Base-by-base conservation (phyloP, 495 filamentous ascomycete species). In the Trichoderma erinaceum region DNA sequence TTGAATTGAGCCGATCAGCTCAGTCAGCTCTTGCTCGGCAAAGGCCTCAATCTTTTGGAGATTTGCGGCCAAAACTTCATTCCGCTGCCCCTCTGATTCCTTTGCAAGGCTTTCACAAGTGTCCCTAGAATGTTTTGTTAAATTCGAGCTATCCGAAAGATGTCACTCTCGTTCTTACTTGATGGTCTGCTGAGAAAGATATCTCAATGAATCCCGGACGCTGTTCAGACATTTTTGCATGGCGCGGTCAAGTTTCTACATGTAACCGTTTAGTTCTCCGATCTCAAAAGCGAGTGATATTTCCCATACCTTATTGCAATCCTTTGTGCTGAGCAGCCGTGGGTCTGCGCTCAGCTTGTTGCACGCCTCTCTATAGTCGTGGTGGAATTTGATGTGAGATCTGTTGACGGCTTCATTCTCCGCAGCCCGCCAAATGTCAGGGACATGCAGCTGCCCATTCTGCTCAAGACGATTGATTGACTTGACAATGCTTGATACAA, bases 371-470 rank as follows among this genome's bases (percentile, higher is more conserved):
- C 56, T 61, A 32, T 29, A 61, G 56, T 61, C 56, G 25, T 61
- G 56, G 56, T 61, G 56, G 23, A 61, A 61, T 18, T 61, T 61
- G 56, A 61, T 61, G 56, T 61, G 56, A 61, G 56, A 61, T 32
- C 56, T 12, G 56, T 61, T 61, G 25, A 61, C 27, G 56, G 56
- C 56, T 25, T 61, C 56, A 25, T 61, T 61, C 56, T 61, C 56
- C 0, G 56, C 56, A 18, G 56, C 56, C 25, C 56, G 56, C 56
- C 56, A 61, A 32, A 61, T 61, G 13, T 61, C 56, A 23, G 56
- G 56, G 13, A 61, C 56, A 25, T 61, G 56, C 8, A 61, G 25
- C 56, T 61, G 56, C 3, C 56, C 56, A 23, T 61, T 32, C 25
- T 61, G 23, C 13, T 61, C 56, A 32, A 61, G 56, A 18, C 56